These are phyloP conservation scores for Phytophthora nicotianae DNA, from an alignment of 352 stramenopile species.

Conservation along the genomic window DNA sequence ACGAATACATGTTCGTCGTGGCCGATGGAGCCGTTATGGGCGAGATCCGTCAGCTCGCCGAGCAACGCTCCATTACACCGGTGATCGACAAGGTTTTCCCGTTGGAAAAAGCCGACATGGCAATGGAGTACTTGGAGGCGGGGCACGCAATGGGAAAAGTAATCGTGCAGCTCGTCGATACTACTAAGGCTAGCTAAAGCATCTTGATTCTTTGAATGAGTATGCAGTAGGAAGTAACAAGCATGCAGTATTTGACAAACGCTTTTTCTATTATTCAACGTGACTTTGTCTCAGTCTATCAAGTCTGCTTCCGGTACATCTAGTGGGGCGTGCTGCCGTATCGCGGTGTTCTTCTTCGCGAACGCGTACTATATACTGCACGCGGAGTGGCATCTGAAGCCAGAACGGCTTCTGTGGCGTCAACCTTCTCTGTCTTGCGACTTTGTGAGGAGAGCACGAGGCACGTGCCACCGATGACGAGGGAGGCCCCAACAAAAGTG, in stretches of 20 bases:
- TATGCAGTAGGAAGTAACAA: neutral
- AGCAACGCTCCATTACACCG: conserved; percentile 48
- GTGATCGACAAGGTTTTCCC: conserved; percentile 75
- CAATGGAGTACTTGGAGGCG: conserved; percentile 68
- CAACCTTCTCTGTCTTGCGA: conserved; percentile 80
- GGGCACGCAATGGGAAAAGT: conserved; percentile 70
- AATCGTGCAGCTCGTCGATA: conserved; percentile 59
- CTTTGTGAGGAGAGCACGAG: conserved; percentile 80
- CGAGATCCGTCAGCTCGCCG: conserved; percentile 55
- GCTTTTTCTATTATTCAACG: conserved; percentile 22
- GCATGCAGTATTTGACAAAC: conserved; percentile 5
- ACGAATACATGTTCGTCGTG: conserved; percentile 60
- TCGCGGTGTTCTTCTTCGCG: conserved; percentile 50
- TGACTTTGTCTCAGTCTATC: neutral
- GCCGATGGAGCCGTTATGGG: conserved; percentile 49
- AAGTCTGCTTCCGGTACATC: neutral
- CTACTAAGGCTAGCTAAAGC: conserved; percentile 18
- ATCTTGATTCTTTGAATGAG: neutral
- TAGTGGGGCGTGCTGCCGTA: conserved; percentile 51
- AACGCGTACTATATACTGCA: conserved; percentile 65
- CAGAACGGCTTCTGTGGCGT: conserved; percentile 78
- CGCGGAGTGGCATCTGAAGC: conserved; percentile 63
- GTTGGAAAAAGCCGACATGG: conserved; percentile 67
- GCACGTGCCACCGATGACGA: conserved; percentile 82
- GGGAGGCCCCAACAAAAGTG: conserved; percentile 72